phyloP scores from a whole-genome alignment of 2,329 filamentous ascomycete species.

The Cytospora schulzeri region DNA sequence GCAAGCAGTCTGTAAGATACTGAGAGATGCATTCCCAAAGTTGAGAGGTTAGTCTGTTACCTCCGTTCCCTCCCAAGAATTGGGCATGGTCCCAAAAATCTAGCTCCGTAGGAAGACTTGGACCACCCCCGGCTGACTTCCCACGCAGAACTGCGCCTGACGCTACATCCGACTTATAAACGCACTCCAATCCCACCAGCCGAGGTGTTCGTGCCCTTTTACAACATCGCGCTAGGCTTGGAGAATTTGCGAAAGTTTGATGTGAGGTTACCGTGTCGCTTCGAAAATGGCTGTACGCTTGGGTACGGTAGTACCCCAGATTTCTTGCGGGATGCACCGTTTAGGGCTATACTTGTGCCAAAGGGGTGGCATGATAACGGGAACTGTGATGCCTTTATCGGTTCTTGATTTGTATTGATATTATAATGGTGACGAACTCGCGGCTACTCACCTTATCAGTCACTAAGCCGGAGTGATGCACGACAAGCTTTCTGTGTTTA shows the following conservation, averaged over 20 bases:
- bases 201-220: not conserved
- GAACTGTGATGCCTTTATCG: not conserved
- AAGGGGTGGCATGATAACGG: slow-evolving; percentile 7
- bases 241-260: slow-evolving; percentile 11
- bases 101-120: not conserved
- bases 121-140: not conserved
- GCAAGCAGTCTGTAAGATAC: not conserved
- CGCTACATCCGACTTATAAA: not conserved
- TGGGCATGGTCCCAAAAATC: not conserved
- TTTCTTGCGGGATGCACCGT: slow-evolving; percentile 1
- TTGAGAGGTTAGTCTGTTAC: slow-evolving; percentile 6
- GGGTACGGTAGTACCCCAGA: not conserved
- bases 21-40: not conserved
- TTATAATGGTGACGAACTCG: not conserved
- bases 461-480: no score
- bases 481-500: no score
- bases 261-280: not conserved
- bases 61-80: no score
- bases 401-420: not conserved
- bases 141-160: slow-evolving; percentile 7
- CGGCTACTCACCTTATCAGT: no score
- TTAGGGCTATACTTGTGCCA: slow-evolving; percentile 9
- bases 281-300: not conserved
- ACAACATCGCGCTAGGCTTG: not conserved
- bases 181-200: not conserved